phyloP scores from a whole-genome alignment of 2,329 filamentous ascomycete genomes.

The Aspergillus tubingensis region DNA sequence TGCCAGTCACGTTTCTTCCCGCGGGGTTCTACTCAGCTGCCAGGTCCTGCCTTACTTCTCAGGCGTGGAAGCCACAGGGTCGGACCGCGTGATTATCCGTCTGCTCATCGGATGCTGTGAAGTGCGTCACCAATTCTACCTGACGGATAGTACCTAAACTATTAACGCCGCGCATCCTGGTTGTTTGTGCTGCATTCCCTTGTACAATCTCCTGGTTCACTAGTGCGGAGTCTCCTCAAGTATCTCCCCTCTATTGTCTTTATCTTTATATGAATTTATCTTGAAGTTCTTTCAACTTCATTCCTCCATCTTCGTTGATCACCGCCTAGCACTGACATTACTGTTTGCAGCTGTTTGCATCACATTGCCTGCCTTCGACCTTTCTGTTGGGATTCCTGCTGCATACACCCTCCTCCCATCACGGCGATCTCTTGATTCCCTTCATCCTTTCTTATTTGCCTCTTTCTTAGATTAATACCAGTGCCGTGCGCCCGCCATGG shows the following conservation, averaged over 20 bases:
- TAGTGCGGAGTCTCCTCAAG: background rate
- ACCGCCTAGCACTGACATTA: constrained; percentile 7
- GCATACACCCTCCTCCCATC: constrained; percentile 1
- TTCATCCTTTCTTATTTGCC: background rate
- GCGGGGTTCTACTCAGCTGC: background rate
- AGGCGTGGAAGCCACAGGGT: background rate
- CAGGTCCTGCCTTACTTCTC: background rate
- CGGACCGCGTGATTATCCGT: background rate
- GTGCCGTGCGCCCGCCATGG: constrained; percentile 53
- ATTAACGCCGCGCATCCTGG: background rate
- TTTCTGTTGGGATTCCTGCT: constrained; percentile 8
- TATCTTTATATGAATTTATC: background rate
- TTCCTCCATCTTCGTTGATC: constrained; percentile 1
- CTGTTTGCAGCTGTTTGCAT: constrained; percentile 38
- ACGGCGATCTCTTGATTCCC: constrained; percentile 7
- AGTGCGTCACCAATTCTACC: constrained; percentile 6
- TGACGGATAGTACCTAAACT: background rate
- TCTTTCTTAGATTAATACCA: background rate
- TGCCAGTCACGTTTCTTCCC: background rate
- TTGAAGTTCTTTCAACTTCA: background rate
- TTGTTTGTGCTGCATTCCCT: background rate
- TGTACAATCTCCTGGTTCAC: background rate
- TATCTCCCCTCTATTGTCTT: background rate
- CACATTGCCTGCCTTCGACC: constrained; percentile 9
- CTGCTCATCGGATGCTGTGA: background rate